Base-by-base conservation (phyloP, 352 stramenopile genomes). In the Phytophthora cryptogea region DNA sequence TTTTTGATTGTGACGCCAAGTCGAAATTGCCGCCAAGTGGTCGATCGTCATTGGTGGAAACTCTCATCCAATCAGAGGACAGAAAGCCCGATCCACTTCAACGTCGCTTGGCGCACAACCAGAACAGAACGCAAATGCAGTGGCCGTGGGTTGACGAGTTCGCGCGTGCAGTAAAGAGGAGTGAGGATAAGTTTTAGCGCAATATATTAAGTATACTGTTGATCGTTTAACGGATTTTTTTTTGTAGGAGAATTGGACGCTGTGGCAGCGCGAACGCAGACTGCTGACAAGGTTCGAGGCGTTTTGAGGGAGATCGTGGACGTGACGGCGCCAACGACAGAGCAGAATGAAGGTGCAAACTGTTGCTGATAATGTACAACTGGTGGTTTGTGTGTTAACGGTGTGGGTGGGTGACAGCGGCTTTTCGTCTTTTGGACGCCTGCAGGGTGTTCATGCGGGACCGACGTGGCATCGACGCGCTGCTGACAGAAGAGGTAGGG, bases 371-470 rank as follows among this genome's bases (percentile, higher is more conserved):
- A 4, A 1, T 45, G 40, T 9, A 37, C 9, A 16, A 4, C 39
- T 49, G 6, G 1, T 20, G 20, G 20, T 23, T 23, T 23, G 20
- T 52, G 3, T 13, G 32, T 35, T 57, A 2, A 35, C 5, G 11
- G 10, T 10, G 13, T 41, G 30, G 27, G 2, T 27, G 37, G 14
- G 37, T 13, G n/a, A 4, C 13, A 69, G 44, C 27, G 2, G 36
- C 54, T 10, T 46, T 32, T 46, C 39, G 48, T 39, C 66, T 91
- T 31, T 51, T 91, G 8, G 52, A 44, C 13, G 46, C 66, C 5
- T 85, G 69, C 54, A 83, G 82, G 53, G 64, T 85, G n/a, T 64
- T 88, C 9, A 89, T 91, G 79, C 77, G 81, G 14, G 77, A 91
- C 28, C 77, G 78, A 6, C 72, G 77, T 4, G 81, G 78, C 39